Evolutionary conservation across 2,329 filamentous ascomycete species (phyloP).

Genomic region (Aspergillus sp.): DNA sequence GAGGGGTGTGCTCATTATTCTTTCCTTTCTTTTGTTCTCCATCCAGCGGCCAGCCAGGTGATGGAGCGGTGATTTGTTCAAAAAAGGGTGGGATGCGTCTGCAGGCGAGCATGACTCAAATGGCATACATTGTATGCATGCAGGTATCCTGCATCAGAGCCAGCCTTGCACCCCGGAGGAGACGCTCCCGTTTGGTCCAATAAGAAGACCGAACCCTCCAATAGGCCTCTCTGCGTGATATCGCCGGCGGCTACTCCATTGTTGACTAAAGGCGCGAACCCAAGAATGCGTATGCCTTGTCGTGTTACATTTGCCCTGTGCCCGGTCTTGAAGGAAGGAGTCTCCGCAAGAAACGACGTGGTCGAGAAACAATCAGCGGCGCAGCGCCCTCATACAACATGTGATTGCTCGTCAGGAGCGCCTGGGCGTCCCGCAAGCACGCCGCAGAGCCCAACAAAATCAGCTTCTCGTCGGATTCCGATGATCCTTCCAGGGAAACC

Average conservation of each 20-base stretch:
- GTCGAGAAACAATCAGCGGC: neutral
- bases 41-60: neutral
- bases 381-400: neutral
- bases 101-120: constrained; percentile 6
- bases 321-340: neutral
- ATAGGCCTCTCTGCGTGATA: neutral
- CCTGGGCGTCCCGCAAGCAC: neutral
- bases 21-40: neutral
- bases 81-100: neutral
- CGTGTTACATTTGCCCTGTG: constrained; percentile 5
- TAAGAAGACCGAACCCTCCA: neutral
- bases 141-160: constrained; percentile 4
- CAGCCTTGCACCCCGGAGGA: neutral
- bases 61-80: neutral
- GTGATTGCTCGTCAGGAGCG: constrained; percentile 7
- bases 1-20: neutral
- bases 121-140: constrained; percentile 6
- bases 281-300: neutral
- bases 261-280: constrained; percentile 4
- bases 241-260: constrained; percentile 4
- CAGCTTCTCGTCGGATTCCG: constrained; percentile 10
- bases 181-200: neutral
- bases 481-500: constrained; percentile 9
- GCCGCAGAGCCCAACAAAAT: constrained; percentile 1
- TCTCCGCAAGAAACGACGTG: neutral